A percentile compares a stretch with the other conserved stretches of the same genome.
phyloP scores from a whole-genome alignment of 2,329 filamentous ascomycete genomes.

The Davidsoniella virescens region DNA sequence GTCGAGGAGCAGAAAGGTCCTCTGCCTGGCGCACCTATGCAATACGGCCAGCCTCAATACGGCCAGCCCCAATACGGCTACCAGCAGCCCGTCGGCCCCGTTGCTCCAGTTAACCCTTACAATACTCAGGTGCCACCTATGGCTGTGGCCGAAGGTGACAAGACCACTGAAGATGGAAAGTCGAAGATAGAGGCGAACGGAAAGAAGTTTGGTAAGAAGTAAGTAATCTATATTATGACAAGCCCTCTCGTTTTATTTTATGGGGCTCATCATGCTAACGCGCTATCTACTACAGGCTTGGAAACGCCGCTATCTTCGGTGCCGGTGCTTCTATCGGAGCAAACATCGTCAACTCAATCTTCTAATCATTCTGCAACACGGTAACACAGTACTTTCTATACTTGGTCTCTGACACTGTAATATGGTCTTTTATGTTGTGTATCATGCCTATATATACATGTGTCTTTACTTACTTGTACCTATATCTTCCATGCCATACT shows the following conservation, averaged over 20 bases:
- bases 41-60: conserved; percentile 3
- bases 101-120: conserved; percentile 34
- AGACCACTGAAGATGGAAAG: conserved; percentile 27
- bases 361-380: conserved; percentile 31
- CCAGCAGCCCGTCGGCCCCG: conserved; percentile 11
- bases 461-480: too few relatives aligned
- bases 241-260: not conserved
- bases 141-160: conserved; percentile 47
- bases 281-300: conserved; percentile 23
- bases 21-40: conserved; percentile 16
- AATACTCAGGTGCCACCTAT: conserved; percentile 57
- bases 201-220: conserved; percentile 94
- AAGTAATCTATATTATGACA: conserved; percentile 1
- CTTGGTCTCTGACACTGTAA: too few relatives aligned
- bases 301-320: conserved; percentile 72
- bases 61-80: not conserved
- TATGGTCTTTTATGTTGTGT: too few relatives aligned
- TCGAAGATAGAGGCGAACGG: conserved; percentile 55
- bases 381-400: too few relatives aligned
- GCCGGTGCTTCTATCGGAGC: conserved; percentile 81
- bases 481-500: too few relatives aligned
- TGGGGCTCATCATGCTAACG: conserved; percentile 6
- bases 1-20: conserved; percentile 48
- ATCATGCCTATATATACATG: too few relatives aligned
- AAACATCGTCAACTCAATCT: conserved; percentile 82